Evolutionary conservation across 106 monocot species (phyloP).

Genomic region (Allium sativum): DNA sequence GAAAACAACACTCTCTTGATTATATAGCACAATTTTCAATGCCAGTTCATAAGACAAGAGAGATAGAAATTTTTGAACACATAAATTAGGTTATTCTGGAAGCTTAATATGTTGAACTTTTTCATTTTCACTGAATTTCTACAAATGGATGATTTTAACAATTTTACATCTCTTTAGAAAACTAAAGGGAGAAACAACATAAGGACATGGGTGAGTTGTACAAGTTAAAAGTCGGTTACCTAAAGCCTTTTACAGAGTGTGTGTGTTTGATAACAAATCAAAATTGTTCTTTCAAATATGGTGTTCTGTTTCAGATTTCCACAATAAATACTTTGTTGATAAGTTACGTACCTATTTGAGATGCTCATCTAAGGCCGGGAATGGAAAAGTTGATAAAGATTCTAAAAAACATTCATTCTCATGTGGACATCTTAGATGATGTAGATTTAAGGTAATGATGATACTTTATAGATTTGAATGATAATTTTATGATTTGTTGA

Average conservation of each 20-base stretch:
- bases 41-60: slow-evolving; percentile 96
- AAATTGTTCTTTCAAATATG: background rate
- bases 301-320: slow-evolving; percentile 46
- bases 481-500: too few relatives aligned
- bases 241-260: too few relatives aligned
- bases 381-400: slow-evolving; percentile 71
- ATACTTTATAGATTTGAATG: too few relatives aligned
- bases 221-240: slow-evolving; percentile 52
- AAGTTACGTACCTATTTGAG: slow-evolving; percentile 76
- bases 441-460: slow-evolving; percentile 73
- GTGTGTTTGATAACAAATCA: too few relatives aligned
- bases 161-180: slow-evolving; percentile 28
- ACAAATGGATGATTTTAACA: background rate
- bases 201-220: slow-evolving; percentile 65
- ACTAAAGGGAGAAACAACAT: slow-evolving; percentile 31
- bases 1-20: slow-evolving; percentile 81
- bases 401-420: slow-evolving; percentile 63
- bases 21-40: slow-evolving; percentile 94
- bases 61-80: slow-evolving; percentile 73
- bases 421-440: slow-evolving; percentile 67
- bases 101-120: slow-evolving; percentile 45
- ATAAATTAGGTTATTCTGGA: slow-evolving; percentile 64
- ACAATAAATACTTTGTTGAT: slow-evolving; percentile 89
- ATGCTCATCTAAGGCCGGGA: slow-evolving; percentile 68
- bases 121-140: background rate